phyloP scores from a whole-genome alignment of 2,329 filamentous ascomycete genomes.

The Mycosphaerella arachidis region DNA sequence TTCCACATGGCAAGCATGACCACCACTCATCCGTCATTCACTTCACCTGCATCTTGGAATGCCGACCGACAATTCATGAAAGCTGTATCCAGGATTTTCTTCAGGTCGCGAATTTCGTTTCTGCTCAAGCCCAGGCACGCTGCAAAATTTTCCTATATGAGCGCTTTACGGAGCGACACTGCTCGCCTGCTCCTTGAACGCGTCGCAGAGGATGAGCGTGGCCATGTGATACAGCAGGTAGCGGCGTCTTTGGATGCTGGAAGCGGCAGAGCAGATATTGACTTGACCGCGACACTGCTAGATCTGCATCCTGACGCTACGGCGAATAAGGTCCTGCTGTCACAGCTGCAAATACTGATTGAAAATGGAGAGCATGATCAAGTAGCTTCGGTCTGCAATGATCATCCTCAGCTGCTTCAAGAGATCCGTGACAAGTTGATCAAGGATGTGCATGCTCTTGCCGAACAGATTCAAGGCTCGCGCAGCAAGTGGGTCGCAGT shows the following conservation, averaged over 20 bases:
- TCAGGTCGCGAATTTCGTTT: not conserved
- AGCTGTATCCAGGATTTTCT: not conserved
- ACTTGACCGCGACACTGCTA: conserved; percentile 19
- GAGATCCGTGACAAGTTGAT: not conserved
- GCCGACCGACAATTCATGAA: not conserved
- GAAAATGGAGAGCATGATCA: conserved; percentile 13
- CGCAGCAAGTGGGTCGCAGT: not conserved
- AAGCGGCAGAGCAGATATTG: conserved; percentile 17
- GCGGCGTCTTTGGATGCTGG: conserved; percentile 11
- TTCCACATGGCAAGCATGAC: not conserved
- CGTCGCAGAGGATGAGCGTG: conserved; percentile 17
- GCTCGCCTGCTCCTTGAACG: conserved; percentile 22
- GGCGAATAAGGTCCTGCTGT: conserved; percentile 7
- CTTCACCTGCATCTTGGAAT: not conserved
- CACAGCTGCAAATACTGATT: conserved; percentile 13
- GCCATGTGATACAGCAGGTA: conserved; percentile 17
- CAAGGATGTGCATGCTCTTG: not conserved
- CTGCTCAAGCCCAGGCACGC: not conserved
- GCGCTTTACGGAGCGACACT: conserved; percentile 14
- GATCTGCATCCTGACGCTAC: conserved; percentile 10
- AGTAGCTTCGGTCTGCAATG: conserved; percentile 16
- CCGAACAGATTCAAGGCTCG: not conserved
- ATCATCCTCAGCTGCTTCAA: conserved; percentile 12
- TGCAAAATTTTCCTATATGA: conserved; percentile 12
- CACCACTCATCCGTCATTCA: not conserved